These are phyloP conservation scores for Coniella lustricola DNA, from an alignment of 2,329 filamentous ascomycete genomes.

Conservation along the genomic window DNA sequence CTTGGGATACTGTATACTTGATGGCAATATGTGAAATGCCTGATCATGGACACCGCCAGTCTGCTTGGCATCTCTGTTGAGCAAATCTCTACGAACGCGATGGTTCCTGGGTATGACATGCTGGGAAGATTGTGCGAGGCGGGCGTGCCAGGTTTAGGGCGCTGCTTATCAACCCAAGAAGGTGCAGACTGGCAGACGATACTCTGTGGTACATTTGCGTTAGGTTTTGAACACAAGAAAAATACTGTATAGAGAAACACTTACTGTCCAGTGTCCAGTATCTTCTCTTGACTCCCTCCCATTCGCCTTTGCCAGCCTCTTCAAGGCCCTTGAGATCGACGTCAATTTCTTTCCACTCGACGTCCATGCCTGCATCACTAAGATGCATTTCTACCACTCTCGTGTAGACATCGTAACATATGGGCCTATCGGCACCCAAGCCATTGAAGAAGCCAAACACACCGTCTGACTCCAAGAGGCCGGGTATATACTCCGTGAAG, in stretches of 20 bases:
- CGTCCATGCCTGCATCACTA: slow-evolving; percentile 80
- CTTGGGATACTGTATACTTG: neutral
- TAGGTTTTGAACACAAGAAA: slow-evolving; percentile 15
- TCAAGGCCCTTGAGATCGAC: slow-evolving; percentile 63
- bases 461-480: slow-evolving; percentile 63
- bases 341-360: slow-evolving; percentile 73
- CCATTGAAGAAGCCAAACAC: slow-evolving; percentile 87
- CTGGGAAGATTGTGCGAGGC: neutral
- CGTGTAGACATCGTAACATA: slow-evolving; percentile 95
- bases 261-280: slow-evolving; percentile 81
- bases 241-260: slow-evolving; percentile 21
- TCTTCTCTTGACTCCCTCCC: slow-evolving; percentile 78
- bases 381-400: slow-evolving; percentile 89
- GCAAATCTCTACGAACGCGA: neutral
- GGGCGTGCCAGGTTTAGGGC: neutral
- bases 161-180: slow-evolving; percentile 60
- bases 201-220: slow-evolving; percentile 40
- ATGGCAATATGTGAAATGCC: neutral
- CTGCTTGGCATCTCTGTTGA: neutral
- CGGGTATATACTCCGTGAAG: slow-evolving; percentile 81
- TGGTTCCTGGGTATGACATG: neutral
- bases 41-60: neutral
- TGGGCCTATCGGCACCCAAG: slow-evolving; percentile 80
- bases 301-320: slow-evolving; percentile 63
- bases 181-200: slow-evolving; percentile 66